Base-by-base conservation (phyloP, 495 filamentous ascomycete genomes). In the Penicillium lagena region DNA sequence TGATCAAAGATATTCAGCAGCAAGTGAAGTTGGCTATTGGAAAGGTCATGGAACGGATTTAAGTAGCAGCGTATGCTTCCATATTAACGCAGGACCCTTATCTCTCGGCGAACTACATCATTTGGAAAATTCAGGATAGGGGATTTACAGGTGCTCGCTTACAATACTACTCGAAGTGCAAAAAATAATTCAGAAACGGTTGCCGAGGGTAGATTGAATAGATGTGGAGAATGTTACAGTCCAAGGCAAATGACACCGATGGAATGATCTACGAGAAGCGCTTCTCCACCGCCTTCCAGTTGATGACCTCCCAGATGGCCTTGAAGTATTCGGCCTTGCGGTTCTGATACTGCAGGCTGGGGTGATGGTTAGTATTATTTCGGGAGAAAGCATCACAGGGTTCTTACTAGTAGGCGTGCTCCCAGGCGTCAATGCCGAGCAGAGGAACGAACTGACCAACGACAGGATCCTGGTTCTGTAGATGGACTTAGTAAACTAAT, bases 291-390 rank as follows among this genome's bases (percentile, higher is more conserved):
- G 85, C 77, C 77, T 91, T 93, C 93, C 93, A 98, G 75, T 97
- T 97, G 56, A 98, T 77, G 38, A 98, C 89, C 51, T 96, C 89
- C 93, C 93, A 98, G 62, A 98, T 86, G 45, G 89, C 89, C 45
- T 79, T 80, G 67, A 98, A 96, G 73, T 98, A 98, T 66, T 96
- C 94, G 42, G 87, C 93, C 80, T 98, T 98, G 62, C 91, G 85
- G 74, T 97, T 98, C 77, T 96, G 79, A 68, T 98, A 98, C 75
- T 98, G 89, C 44, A 98, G 75, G 71, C 82, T 86, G 55, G 45
- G 68, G 29, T 29, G 37, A 46, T 75, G 76, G 61, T 46, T 75
- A 37, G 72, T 66, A 46, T 71, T 71, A 56, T 63, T 46, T 17
- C n/a, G 12, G 15, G 15, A 17, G 7, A 12, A 22, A 27, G 9